Conservation (phyloP, 1,284 basidiomycete genomes). For the Acaromyces ingoldii region DNA sequence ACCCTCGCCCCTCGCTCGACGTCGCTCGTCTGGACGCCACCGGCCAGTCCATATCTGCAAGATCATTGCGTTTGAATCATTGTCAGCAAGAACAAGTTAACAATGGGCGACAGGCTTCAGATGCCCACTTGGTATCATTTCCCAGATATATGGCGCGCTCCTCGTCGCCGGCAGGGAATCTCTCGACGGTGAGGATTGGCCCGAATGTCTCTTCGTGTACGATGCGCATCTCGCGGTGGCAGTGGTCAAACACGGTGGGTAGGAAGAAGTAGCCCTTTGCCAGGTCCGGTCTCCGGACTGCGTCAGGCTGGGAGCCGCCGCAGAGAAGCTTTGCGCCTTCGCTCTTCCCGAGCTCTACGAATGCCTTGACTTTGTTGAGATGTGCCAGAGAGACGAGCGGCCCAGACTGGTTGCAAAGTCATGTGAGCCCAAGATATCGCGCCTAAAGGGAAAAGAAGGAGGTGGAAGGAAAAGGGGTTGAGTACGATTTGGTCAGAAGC, state of each 20-base stretch:
- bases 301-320: slow-evolving; percentile 41
- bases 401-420: slow-evolving; percentile 39
- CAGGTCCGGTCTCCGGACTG: slow-evolving; percentile 32
- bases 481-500: too few species aligned
- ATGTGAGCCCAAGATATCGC: too few species aligned
- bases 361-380: slow-evolving; percentile 41
- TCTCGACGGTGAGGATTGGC: slow-evolving; percentile 49
- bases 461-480: too few species aligned
- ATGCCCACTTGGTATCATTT: slow-evolving; percentile 50
- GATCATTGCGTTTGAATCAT: too few species aligned
- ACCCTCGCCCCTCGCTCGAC: slow-evolving; percentile 33
- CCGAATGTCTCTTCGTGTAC: slow-evolving; percentile 50
- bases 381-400: slow-evolving; percentile 47
- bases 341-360: slow-evolving; percentile 28
- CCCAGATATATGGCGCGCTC: slow-evolving; percentile 38
- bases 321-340: slow-evolving; percentile 44
- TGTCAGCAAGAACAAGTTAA: too few species aligned
- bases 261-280: slow-evolving; percentile 49
- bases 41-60: slow-evolving; percentile 49
- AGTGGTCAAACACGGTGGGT: slow-evolving; percentile 47
- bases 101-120: too few species aligned
- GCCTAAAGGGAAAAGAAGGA: too few species aligned
- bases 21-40: slow-evolving; percentile 44
- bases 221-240: slow-evolving; percentile 49
- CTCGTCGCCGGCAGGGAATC: slow-evolving; percentile 48